phyloP scores from a whole-genome alignment of 805 yeast species.

The Tetrapisispora fleetii region DNA sequence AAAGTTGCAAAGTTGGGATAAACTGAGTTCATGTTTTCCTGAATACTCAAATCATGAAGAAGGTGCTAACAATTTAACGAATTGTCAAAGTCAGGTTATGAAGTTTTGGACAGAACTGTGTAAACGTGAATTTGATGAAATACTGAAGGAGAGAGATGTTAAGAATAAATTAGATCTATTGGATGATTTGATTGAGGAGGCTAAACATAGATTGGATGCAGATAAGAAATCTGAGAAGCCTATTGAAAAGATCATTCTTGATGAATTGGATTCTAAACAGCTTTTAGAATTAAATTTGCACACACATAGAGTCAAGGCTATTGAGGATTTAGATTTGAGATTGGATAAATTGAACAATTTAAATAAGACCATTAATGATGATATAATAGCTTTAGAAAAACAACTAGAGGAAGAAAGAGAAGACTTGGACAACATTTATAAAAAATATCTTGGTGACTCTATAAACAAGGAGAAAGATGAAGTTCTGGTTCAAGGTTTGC shows the following conservation, averaged over 20 bases:
- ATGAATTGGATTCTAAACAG: slow-evolving; percentile 18
- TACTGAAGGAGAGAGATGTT: slow-evolving; percentile 38
- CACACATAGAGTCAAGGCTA: slow-evolving; percentile 13
- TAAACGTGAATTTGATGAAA: slow-evolving; percentile 43
- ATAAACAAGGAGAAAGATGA: slow-evolving; percentile 12
- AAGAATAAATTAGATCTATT: slow-evolving; percentile 30
- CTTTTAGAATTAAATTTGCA: slow-evolving; percentile 21
- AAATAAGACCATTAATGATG: slow-evolving; percentile 16
- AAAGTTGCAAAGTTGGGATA: slow-evolving; percentile 41
- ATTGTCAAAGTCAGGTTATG: slow-evolving; percentile 43
- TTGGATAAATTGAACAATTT: slow-evolving; percentile 13
- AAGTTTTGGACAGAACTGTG: slow-evolving; percentile 43
- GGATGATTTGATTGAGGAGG: slow-evolving; percentile 31
- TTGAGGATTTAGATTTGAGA: slow-evolving; percentile 17
- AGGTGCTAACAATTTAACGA: slow-evolving; percentile 31
- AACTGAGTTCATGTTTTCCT: slow-evolving; percentile 47
- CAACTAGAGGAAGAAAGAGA: slow-evolving; percentile 16
- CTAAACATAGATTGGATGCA: slow-evolving; percentile 19
- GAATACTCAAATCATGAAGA: slow-evolving; percentile 36
- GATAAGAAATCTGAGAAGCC: slow-evolving; percentile 4
- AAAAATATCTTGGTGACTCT: slow-evolving; percentile 20
- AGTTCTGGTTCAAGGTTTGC: slow-evolving; percentile 18
- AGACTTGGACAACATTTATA: slow-evolving; percentile 26
- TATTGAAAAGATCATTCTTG: slow-evolving; percentile 5
- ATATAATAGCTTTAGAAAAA: slow-evolving; percentile 14